Evolutionary conservation across 2,329 filamentous ascomycete species (phyloP), one percentile per base, ranked within the genome.

Genomic region (Fusarium papillatum): DNA sequence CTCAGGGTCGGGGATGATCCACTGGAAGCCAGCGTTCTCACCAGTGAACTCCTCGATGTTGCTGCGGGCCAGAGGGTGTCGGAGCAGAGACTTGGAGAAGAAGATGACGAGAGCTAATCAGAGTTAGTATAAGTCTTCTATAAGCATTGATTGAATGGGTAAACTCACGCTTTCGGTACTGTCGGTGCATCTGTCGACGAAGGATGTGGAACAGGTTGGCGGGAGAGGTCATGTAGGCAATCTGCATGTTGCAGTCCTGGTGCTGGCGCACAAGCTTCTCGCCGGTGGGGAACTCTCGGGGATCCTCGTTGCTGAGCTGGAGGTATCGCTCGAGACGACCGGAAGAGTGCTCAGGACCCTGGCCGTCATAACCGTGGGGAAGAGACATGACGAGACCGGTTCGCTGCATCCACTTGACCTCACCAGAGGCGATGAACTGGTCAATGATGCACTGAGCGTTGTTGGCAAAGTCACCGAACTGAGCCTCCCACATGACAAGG

Each of bases 391-490:
- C 95, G 63, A 99, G 92, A 82, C 97, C 97, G 66, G 96, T 98
- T 86, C 97, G 94, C 89, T 99, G 97, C 87, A 98, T 94, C 97
- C 97, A 99, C 88, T 99, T 99, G 77, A 95, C 93, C 87, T 99
- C 97, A 83, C 97, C 97, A 74, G 97, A 98, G 63, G 97, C 96
- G 80, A 99, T 93, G 87, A 99, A 99, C 87, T 99, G 97, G 85
- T 99, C 97, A 82, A 99, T 97, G 86, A 99, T 97, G 85, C 95
- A 98, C 87, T 99, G 97, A 53, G 97, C 96, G 82, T 98, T 99
- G 91, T 99, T 99, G 90, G 97, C 97, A 82, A 99, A 99, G 86
- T 99, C 97, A 89, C 97, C 97, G 82, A 99, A 99, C 86, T 99
- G 97, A 43, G 97, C 97, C 88, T 99, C 97, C 97, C 97, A 99